Evolutionary conservation across 768 basidiomycete species (phyloP).

Genomic region (Boletus bicolor): DNA sequence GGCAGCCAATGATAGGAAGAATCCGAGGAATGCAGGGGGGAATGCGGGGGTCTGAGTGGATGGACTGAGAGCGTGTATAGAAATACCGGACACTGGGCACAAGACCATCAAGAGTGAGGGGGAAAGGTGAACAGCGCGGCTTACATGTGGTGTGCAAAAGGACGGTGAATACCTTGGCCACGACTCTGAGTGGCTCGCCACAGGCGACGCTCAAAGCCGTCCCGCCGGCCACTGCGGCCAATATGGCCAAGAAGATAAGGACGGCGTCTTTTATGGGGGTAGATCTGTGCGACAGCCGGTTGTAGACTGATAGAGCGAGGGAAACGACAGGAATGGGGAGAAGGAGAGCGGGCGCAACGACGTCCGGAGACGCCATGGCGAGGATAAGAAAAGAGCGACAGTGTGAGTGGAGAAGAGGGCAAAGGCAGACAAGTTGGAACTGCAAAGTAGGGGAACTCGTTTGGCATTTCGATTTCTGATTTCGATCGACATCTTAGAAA

Average conservation of each 20-base stretch:
- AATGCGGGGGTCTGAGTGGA: slow-evolving; percentile 1
- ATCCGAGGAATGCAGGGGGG: slow-evolving; percentile 12
- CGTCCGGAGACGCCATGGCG: slow-evolving; percentile 24
- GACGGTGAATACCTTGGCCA: slow-evolving; percentile 14
- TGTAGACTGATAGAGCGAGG: slow-evolving; percentile 8
- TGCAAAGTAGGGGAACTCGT: not conserved
- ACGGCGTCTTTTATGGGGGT: slow-evolving; percentile 3
- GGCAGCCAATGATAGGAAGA: slow-evolving; percentile 16
- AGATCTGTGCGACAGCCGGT: slow-evolving; percentile 8
- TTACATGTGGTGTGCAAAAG: slow-evolving; percentile 26
- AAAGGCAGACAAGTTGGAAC: not conserved
- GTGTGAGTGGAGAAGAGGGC: slow-evolving; percentile 4
- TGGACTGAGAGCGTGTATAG: slow-evolving; percentile 23
- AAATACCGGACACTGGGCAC: slow-evolving; percentile 24
- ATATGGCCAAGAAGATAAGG: slow-evolving; percentile 21
- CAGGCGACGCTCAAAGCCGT: slow-evolving; percentile 17
- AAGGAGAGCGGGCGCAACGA: slow-evolving; percentile 27
- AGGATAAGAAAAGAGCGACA: slow-evolving; percentile 14
- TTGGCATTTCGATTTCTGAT: slow-evolving; percentile 22
- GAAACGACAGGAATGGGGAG: slow-evolving; percentile 25
- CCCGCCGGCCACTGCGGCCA: slow-evolving; percentile 24
- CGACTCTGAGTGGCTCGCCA: slow-evolving; percentile 12
- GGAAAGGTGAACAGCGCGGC: not conserved
- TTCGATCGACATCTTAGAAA: slow-evolving; percentile 10
- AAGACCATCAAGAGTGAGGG: not conserved